Percentiles rank a stretch among this genome's conserved stretches.
Conservation (phyloP, 129 eudicot genomes). For the Arctium lappa region DNA sequence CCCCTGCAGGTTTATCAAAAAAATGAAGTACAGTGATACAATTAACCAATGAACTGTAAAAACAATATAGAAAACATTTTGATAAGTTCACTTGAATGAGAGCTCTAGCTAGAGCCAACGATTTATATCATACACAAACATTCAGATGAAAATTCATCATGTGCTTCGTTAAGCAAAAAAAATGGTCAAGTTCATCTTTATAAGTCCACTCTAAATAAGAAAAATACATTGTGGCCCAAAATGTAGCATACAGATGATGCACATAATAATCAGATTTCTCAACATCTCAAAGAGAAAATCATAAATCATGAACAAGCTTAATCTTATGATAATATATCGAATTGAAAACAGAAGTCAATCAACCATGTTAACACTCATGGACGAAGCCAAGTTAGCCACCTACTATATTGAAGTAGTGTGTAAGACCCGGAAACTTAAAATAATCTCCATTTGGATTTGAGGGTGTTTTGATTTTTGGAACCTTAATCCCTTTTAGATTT, state of each 20-base stretch:
- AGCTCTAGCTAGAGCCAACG: conserved; percentile 4
- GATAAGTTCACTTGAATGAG: background rate
- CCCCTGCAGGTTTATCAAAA: conserved; percentile 53
- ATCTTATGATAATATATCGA: background rate
- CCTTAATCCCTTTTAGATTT: no score
- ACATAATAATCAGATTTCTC: background rate
- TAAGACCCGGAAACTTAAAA: no score
- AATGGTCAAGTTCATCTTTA: background rate
- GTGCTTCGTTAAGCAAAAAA: conserved; percentile 1
- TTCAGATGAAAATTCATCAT: conserved; percentile 8
- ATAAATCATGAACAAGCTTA: background rate
- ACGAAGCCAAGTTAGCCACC: background rate
- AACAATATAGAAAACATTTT: conserved; percentile 1
- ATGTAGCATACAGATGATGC: background rate
- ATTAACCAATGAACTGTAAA: background rate
- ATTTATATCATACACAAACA: background rate
- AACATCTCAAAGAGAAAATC: background rate
- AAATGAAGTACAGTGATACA: conserved; percentile 15
- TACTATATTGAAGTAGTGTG: background rate
- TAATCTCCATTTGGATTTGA: no score
- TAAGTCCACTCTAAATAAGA: background rate
- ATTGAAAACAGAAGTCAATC: background rate
- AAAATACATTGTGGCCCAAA: background rate
- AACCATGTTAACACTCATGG: background rate
- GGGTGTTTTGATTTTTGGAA: no score